Percentiles rank a stretch among this genome's conserved stretches.
phyloP scores from a whole-genome alignment of 352 stramenopile species.

The Phytopythium oedochilum region DNA sequence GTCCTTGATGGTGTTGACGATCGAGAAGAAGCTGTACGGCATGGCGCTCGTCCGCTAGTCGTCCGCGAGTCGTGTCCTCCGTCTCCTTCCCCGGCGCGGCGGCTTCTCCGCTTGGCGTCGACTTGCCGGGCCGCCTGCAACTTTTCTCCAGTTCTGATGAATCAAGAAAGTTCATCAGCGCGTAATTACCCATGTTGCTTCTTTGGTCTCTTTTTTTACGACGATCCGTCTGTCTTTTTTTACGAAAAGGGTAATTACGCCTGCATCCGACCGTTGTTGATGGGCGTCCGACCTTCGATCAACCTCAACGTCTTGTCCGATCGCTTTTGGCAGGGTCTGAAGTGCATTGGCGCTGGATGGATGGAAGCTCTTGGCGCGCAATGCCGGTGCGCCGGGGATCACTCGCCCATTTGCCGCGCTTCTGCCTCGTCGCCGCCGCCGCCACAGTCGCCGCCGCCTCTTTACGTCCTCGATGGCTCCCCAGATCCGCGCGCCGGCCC shows the following conservation, averaged over 20 bases:
- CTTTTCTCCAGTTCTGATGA: no score
- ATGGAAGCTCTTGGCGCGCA: not conserved
- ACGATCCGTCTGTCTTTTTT: no score
- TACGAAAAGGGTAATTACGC: not conserved
- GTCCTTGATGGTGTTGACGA: constrained; percentile 41
- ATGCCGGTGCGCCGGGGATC: not conserved
- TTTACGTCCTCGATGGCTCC: constrained; percentile 31
- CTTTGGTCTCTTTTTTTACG: no score
- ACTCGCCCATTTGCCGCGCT: not conserved
- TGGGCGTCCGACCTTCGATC: not conserved
- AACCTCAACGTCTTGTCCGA: not conserved
- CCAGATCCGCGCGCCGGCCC: constrained; percentile 63
- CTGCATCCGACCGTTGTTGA: not conserved
- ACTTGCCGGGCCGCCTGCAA: no score
- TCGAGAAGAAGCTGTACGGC: constrained; percentile 47
- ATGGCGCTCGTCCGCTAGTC: constrained; percentile 7
- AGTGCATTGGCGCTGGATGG: no score
- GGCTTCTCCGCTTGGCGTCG: no score
- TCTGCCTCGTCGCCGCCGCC: not conserved
- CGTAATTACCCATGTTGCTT: no score
- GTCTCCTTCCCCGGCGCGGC: not conserved
- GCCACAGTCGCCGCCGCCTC: not conserved
- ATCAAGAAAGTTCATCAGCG: no score
- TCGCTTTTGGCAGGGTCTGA: not conserved
- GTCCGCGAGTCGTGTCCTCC: not conserved